Base-by-base conservation (phyloP, 2,329 filamentous ascomycete genomes). In the Davidsoniella eucalypti region DNA sequence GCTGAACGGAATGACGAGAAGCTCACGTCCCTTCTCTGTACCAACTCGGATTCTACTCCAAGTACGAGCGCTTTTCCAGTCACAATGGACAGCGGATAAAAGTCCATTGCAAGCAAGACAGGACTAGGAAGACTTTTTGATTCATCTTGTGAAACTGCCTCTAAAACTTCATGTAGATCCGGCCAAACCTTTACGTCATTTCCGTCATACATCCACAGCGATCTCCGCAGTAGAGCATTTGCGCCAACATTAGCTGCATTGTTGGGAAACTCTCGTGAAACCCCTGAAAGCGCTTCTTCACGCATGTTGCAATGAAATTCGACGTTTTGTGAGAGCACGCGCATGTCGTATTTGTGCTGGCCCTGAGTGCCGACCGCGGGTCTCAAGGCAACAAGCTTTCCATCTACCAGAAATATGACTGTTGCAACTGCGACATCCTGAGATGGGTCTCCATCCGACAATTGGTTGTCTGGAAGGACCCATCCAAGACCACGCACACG, bases 301-400 rank as follows among this genome's bases (percentile, higher is more conserved):
- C 88, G 80, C 78, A 93, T 93, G 58, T 92, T 78, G 49, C 82
- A 82, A 62, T 94, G 95, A 59, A 92, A 96, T 63, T 98, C 92
- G 39, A 96, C 87, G 58, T 94, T 93, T 59, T 95, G 87, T 10
- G 88, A 87, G 60, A 98, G 83, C 53, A 96, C 83, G 8, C 88
- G 83, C 92, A 98, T 98, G 61, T 96, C 90, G 61, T 98, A 98
- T 67, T 95, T 96, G 47, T 95, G 72, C 57, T 87, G 83, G 4
- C 85, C 84, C 41, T 83, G 77, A 45, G 85, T 84, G 47, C 84
- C 88, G 4, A 86, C 70, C 0, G 87, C 88, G 1, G 92, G 90
- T 56, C 93, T 87, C 45, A 98, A 72, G 37, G 96, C 69, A 9
- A 96, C 92, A 17, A 98, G 76, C 63, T 98, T 98, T 26, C 90